Evolutionary conservation across 2,329 filamentous ascomycete species (phyloP), one percentile per base, ranked within the genome.

Genomic region (Pestalotiopsis sp.): DNA sequence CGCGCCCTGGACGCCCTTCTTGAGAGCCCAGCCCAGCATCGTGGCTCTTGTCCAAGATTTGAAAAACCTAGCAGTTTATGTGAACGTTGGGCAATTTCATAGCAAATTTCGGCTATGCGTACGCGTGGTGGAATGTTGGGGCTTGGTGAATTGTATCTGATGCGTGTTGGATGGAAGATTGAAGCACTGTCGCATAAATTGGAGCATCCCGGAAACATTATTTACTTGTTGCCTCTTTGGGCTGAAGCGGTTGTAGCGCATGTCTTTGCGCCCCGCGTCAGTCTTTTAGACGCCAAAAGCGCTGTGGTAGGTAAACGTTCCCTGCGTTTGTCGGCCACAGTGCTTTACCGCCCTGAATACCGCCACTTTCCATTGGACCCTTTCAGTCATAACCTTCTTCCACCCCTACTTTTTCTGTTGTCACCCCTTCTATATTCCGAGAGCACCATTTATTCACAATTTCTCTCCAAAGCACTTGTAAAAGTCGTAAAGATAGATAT

Each of bases 11-110:
- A 83, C 75, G 56, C 81, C 80, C 75, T 80, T 83, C 75, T 83
- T 86, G 73, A 90, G 78, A 80, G 88, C 87, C 88, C 88, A 90
- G 72, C 87, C 87, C 69, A 90, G 82, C 88, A 90, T 90, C 23
- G 23, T 23, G 23, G 23, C 23, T 23, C 56, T 62, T 75, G 73
- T 20, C 52, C 65, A 67, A 60, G 20, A 57, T 36, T 27, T 38
- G 17, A 45, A 49, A 3, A 20, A 11, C 17, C 12, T 14, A 20
- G 12, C 14, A 52, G 9, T n/a, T 17, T 1, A 36, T 13, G 17
- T 62, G 20, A 36, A 36, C 38, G 31, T 14, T 62, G 27, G n/a
- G 27, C 27, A 62, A 20, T 38, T 2, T 31, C 59, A 39, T 20
- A 62, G 13, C 14, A 14, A 17, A 39, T 14, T 9, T 52, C 45